These are phyloP conservation scores for Phanerochaete carnosa DNA, from an alignment of 768 basidiomycete species.

Conservation along the genomic window DNA sequence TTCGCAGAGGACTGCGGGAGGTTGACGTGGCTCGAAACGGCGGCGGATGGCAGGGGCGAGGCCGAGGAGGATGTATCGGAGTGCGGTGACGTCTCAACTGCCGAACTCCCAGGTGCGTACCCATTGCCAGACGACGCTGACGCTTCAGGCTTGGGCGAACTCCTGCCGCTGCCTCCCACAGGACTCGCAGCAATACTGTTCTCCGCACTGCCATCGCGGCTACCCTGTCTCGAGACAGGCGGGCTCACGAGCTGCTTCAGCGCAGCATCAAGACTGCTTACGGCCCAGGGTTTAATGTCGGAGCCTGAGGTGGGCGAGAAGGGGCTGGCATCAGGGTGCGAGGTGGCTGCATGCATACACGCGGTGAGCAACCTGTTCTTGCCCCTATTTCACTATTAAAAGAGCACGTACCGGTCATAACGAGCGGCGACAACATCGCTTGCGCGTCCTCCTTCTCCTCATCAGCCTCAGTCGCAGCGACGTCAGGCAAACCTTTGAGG, in stretches of 20 bases:
- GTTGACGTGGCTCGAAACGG: background rate
- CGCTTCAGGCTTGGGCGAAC: background rate
- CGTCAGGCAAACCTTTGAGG: background rate
- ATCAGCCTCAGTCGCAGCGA: background rate
- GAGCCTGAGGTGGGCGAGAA: slow-evolving; percentile 4
- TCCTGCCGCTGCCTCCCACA: background rate
- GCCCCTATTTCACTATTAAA: background rate
- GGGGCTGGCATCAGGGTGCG: slow-evolving; percentile 2
- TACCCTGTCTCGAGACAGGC: slow-evolving; percentile 18
- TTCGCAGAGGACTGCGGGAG: slow-evolving; percentile 4
- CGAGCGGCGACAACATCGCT: slow-evolving; percentile 12
- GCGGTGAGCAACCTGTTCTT: background rate
- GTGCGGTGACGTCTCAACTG: background rate
- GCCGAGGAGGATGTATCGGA: background rate
- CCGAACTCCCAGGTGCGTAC: too few species aligned
- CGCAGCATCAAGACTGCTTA: background rate
- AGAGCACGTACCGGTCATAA: slow-evolving; percentile 11
- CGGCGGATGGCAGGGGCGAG: slow-evolving; percentile 15
- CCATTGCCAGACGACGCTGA: background rate
- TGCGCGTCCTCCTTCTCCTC: slow-evolving; percentile 6
- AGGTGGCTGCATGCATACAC: background rate
- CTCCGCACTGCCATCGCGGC: slow-evolving; percentile 13
- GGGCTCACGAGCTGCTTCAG: slow-evolving; percentile 21
- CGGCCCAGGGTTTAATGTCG: background rate
- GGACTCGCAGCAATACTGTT: slow-evolving; percentile 2